phyloP scores from a whole-genome alignment of 108 stramenopile genomes.

The Schizochytrium sp. region DNA sequence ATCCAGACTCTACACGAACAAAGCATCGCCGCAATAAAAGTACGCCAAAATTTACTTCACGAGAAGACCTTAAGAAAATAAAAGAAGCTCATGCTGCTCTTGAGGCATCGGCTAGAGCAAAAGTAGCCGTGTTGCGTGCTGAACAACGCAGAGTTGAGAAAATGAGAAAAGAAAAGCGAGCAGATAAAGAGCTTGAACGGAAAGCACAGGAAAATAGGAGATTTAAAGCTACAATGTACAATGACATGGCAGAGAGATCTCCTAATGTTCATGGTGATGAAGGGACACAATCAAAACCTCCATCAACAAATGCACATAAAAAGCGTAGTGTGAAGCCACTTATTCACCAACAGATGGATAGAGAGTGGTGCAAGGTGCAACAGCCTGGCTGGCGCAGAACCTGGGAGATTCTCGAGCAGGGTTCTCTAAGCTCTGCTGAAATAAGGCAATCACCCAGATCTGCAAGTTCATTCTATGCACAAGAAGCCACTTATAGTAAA shows the following conservation, averaged over 20 bases:
- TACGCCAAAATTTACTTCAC: not conserved
- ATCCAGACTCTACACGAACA: not conserved
- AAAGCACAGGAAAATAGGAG: not conserved
- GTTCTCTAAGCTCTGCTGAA: not conserved
- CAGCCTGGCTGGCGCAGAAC: constrained; percentile 1
- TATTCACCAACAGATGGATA: constrained; percentile 5
- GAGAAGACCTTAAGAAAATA: not conserved
- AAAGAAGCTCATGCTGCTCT: not conserved
- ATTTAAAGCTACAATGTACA: not conserved
- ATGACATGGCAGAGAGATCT: not conserved
- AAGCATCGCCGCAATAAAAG: not conserved
- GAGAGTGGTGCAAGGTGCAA: not conserved
- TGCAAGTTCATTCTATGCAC: too few species aligned
- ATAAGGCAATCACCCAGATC: not conserved
- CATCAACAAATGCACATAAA: too few species aligned
- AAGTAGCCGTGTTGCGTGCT: not conserved
- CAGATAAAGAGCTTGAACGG: not conserved
- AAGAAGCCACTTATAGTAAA: too few species aligned
- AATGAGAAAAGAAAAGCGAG: not conserved
- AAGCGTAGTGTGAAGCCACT: not conserved
- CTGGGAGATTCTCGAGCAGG: constrained; percentile 38
- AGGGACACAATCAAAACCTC: not conserved
- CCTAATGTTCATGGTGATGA: not conserved
- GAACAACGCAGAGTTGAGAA: not conserved
- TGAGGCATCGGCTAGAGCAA: not conserved